Conservation (phyloP, 2,329 filamentous ascomycete genomes). For the Aspergillus costaricaensis region DNA sequence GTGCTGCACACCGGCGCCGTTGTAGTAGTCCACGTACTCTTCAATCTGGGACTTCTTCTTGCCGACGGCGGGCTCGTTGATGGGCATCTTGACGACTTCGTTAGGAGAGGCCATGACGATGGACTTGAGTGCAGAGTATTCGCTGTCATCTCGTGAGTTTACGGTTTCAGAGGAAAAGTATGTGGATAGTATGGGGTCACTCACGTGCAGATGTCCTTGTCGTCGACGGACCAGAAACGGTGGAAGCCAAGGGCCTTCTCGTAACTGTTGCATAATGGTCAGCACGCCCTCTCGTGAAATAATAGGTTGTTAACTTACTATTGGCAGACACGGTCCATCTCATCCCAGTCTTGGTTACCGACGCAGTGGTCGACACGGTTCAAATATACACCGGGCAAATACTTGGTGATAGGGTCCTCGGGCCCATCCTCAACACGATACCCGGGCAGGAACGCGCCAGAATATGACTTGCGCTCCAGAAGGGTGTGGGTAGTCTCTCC, state of each 20-base stretch:
- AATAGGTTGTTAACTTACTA: slow-evolving; percentile 47
- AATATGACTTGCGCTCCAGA: slow-evolving; percentile 71
- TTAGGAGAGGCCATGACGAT: slow-evolving; percentile 88
- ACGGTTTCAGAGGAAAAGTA: too few relatives aligned
- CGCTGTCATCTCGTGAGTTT: slow-evolving; percentile 40
- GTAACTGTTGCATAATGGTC: slow-evolving; percentile 58
- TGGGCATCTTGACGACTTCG: slow-evolving; percentile 93
- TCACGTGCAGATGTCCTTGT: slow-evolving; percentile 78
- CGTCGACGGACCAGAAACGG: slow-evolving; percentile 96
- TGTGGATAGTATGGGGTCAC: slow-evolving; percentile 13
- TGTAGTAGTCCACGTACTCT: slow-evolving; percentile 88
- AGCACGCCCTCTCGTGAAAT: background rate
- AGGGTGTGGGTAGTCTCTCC: slow-evolving; percentile 95
- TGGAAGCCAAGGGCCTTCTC: slow-evolving; percentile 89
- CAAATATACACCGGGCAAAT: slow-evolving; percentile 66
- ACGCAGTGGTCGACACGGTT: slow-evolving; percentile 92
- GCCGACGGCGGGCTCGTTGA: slow-evolving; percentile 90
- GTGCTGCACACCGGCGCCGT: slow-evolving; percentile 87
- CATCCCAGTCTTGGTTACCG: slow-evolving; percentile 93
- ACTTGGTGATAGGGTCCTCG: slow-evolving; percentile 48
- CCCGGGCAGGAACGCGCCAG: slow-evolving; percentile 78
- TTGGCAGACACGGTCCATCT: slow-evolving; percentile 69
- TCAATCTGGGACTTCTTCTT: slow-evolving; percentile 95
- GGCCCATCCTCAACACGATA: slow-evolving; percentile 61
- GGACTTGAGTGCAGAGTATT: slow-evolving; percentile 83